Percentiles rank a stretch among this genome's conserved stretches.
These are phyloP conservation scores for Chaetomium strumarium DNA, from an alignment of 2,329 filamentous ascomycete species.

Conservation along the genomic window DNA sequence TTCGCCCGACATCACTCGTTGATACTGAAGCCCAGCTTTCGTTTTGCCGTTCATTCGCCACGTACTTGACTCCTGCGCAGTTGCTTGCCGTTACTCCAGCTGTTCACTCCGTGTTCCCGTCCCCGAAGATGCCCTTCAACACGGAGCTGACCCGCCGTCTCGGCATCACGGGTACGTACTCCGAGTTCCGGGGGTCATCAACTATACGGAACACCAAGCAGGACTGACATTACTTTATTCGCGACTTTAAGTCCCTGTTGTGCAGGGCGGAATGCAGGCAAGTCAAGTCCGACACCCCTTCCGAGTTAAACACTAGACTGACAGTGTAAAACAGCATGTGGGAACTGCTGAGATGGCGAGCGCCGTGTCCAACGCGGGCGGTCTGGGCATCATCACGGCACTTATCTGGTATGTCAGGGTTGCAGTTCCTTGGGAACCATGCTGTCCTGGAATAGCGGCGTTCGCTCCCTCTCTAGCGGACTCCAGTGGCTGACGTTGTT, in stretches of 20 bases:
- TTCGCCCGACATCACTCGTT: constrained; percentile 12
- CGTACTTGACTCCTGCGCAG: not conserved
- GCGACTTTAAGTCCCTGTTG: constrained; percentile 58
- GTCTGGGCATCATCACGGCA: constrained; percentile 75
- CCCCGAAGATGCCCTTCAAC: constrained; percentile 47
- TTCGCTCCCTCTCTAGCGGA: too few species aligned
- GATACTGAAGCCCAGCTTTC: not conserved
- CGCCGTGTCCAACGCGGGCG: constrained; percentile 75
- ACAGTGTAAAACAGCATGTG: constrained; percentile 54
- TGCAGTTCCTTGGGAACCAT: not conserved
- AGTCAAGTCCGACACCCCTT: constrained; percentile 18
- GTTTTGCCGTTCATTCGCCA: not conserved
- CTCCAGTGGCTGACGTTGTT: not conserved
- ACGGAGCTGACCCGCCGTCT: constrained; percentile 53
- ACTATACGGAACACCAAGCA: not conserved
- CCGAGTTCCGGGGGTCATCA: not conserved
- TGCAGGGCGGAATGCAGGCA: constrained; percentile 72
- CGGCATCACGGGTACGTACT: constrained; percentile 41
- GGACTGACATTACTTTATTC: constrained; percentile 22
- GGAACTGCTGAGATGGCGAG: constrained; percentile 74
- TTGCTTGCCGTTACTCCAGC: not conserved
- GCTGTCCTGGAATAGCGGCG: not conserved
- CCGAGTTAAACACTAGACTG: not conserved
- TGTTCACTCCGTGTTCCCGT: constrained; percentile 1
- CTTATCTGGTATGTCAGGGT: constrained; percentile 62